Evolutionary conservation across 768 basidiomycete species (phyloP), one percentile per base, ranked within the genome.

Genomic region (Termitomyces sp.): DNA sequence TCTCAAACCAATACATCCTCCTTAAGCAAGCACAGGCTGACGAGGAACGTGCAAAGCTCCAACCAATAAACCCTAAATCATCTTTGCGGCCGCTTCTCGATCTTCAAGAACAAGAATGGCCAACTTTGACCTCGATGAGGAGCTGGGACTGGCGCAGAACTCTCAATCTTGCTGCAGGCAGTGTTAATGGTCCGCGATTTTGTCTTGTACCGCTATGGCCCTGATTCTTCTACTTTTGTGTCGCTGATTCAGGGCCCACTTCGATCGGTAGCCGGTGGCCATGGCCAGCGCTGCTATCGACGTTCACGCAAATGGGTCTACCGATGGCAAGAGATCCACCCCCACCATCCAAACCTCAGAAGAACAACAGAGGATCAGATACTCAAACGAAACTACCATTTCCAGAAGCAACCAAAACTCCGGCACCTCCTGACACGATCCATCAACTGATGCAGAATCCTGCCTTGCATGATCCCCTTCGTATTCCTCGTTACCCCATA

Each of bases 401-500:
- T 40, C n/a, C 60, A 64, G 44, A 65, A 38, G 56, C 68, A 43
- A 58, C 65, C 10, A 64, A 57, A 46, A 58, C 58, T 30, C 52
- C 57, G 30, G 32, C 55, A 40, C 49, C 66, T 22, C 66, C 67
- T 30, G 87, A 85, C 61, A 72, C 68, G 14, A 84, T 91, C 5
- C 88, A 88, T 67, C 77, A 77, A 51, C 72, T 98, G 4, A 82
- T 97, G 62, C 73, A 75, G 45, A 84, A 90, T 62, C 92, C 95
- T 3, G 77, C 83, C 0, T 76, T 98, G 28, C 88, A 81, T 61
- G 82, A 94, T 58, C 92, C 91, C 0, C 61, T 88, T 3, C 79
- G 90, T 60, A 79, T 77, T 5, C 93, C 97, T 2, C 84, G 96
- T 6, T 84, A 91, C 68, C 93, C 93, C 1, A 86, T 99, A 54